Base-by-base conservation (phyloP, 148 eudicot genomes). In the Euryodendron excelsum region DNA sequence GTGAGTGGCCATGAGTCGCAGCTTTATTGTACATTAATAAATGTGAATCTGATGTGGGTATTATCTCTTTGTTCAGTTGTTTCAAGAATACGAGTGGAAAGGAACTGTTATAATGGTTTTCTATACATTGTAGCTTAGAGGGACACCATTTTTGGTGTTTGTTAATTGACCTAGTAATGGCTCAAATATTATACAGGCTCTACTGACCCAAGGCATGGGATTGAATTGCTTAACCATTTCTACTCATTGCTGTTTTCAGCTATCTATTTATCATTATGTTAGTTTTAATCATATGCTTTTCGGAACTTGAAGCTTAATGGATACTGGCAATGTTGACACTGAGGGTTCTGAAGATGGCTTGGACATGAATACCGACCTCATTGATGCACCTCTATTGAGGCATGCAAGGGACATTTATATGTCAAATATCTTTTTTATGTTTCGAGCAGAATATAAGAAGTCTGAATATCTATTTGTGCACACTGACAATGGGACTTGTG, bases 401-500 rank as follows among this genome's bases (percentile, higher is more conserved):
- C 70, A 66, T 66, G 70, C 70, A 66, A 66, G 70, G 70, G 70
- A 66, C 12, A 18, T 66, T 66, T 66, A 66, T 66, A 20, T 66
- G n/a, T 41, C 47, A 0, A 25, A 36, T 36, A 28, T 28, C 34
- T 62, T 23, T 62, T 30, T 1, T 62, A 13, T 12, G 1, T 28
- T 62, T 62, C 34, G 36, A 25, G 66, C n/a, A 62, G 66, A 62
- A 62, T 15, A 62, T 62, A 28, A 30, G 23, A 14, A 62, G 28
- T 62, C 66, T 13, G 66, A 62, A 30, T 62, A 3, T 62, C 34
- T 62, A 10, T 17, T 23, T 30, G 44, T 66, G 37, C 14, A 3
- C n/a, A 18, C 11, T 17, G 17, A 33, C 44, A 33, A 36, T 36
- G 70, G 31, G 11, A 66, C 70, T 36, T 66, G 3, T 18, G 70